These are phyloP conservation scores for Eutypa lata DNA, from an alignment of 2,329 filamentous ascomycete species.

Conservation along the genomic window DNA sequence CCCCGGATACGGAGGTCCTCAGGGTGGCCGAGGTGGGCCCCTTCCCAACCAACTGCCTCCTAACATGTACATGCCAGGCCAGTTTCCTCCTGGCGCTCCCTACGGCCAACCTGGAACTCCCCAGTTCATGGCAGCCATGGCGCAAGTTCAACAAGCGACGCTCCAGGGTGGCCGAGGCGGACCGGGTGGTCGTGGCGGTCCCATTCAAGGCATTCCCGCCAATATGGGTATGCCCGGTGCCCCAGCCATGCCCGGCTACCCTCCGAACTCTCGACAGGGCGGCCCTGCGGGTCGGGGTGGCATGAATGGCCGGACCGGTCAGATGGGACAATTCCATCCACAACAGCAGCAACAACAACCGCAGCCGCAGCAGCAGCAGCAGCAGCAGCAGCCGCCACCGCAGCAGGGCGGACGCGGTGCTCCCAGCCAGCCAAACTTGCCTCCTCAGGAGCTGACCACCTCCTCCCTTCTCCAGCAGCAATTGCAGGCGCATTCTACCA, in stretches of 20 bases:
- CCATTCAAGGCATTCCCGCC: slow-evolving; percentile 71
- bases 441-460: slow-evolving; percentile 36
- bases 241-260: slow-evolving; percentile 54
- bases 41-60: slow-evolving; percentile 85
- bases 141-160: slow-evolving; percentile 66
- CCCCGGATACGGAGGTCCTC: slow-evolving; percentile 76
- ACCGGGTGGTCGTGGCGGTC: slow-evolving; percentile 67
- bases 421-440: slow-evolving; percentile 31
- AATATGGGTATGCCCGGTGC: slow-evolving; percentile 57
- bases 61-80: slow-evolving; percentile 79
- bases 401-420: slow-evolving; percentile 37
- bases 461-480: slow-evolving; percentile 53
- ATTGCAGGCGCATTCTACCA: slow-evolving; percentile 45
- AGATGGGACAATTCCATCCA: slow-evolving; percentile 36
- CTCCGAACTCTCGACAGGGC: slow-evolving; percentile 48
- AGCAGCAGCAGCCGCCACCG: too few relatives aligned
- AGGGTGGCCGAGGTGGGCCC: slow-evolving; percentile 76
- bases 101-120: slow-evolving; percentile 79
- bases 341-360: too few relatives aligned
- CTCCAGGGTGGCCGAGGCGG: slow-evolving; percentile 59
- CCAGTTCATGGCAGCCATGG: slow-evolving; percentile 77
- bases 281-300: slow-evolving; percentile 38
- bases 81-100: slow-evolving; percentile 74
- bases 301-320: slow-evolving; percentile 41
- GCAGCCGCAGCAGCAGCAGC: too few relatives aligned